Evolutionary conservation across 2,329 filamentous ascomycete genomes (phyloP), one percentile per base, ranked within the genome.

Genomic region (Cercospora zeina): DNA sequence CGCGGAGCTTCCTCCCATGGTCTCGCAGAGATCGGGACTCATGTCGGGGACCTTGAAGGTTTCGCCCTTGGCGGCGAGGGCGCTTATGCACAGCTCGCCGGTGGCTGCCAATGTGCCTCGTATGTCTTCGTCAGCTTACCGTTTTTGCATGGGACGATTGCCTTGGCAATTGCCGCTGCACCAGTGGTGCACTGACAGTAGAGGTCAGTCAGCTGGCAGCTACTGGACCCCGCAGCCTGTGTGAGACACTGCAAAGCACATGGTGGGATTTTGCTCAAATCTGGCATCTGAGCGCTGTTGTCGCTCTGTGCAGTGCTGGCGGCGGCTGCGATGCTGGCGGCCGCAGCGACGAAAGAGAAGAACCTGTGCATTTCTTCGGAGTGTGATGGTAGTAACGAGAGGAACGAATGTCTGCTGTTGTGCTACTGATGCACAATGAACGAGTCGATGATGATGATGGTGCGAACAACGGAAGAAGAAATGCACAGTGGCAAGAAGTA

Each of bases 171-270:
- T 34, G 66, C 69, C 21, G 71, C 62, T 14, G 69, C 69, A 39
- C 76, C 76, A 8, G 73, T 77, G 2, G 76, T 82, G 76, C 83
- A 85, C 69, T 82, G 81, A 77, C 83, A 86, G 55, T 70, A 73
- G 47, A 75, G 70, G 72, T 86, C 82, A 49, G 73, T 76, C 61
- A 78, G 62, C 13, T 62, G 66, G 72, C 83, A 86, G 69, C 79
- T 77, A 19, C 79, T 79, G n/a, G 74, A 71, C 16, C 73, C 71
- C 69, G 83, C 77, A 65, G 82, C 81, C 21, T 74, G 69, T 50
- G 74, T 69, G 69, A 84, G 76, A 75, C 83, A 86, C 39, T 55
- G 54, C 19, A 66, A 42, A 45, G 62, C 62, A 60, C 62, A 65
- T 49, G 58, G 36, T 11, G 62, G 62, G 10, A 63, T 24, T 30